phyloP scores from a whole-genome alignment of 1,284 basidiomycete genomes.

The Lignosus rhinocerotis region DNA sequence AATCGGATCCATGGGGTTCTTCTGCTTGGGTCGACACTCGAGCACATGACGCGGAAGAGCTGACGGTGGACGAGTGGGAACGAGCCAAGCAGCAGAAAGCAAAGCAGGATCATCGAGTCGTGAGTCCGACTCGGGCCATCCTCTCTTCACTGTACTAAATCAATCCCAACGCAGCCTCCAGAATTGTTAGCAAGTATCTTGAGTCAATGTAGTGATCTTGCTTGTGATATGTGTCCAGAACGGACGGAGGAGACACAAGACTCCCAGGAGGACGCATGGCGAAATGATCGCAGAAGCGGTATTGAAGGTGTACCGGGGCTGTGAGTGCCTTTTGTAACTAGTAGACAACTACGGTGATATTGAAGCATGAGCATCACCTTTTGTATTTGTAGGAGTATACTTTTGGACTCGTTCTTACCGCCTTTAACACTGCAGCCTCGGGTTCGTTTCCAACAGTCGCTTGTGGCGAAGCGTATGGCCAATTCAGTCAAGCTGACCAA shows the following conservation, averaged over 20 bases:
- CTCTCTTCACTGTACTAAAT: neutral
- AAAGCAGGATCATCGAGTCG: slow-evolving; percentile 60
- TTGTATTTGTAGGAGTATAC: slow-evolving; percentile 23
- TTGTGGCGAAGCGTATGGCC: slow-evolving; percentile 54
- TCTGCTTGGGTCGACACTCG: slow-evolving; percentile 37
- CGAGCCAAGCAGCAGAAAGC: slow-evolving; percentile 58
- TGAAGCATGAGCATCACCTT: neutral
- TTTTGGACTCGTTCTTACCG: slow-evolving; percentile 31
- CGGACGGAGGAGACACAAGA: slow-evolving; percentile 16
- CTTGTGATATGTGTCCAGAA: slow-evolving; percentile 51
- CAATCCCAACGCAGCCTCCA: slow-evolving; percentile 52
- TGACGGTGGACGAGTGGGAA: slow-evolving; percentile 64
- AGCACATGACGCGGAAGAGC: slow-evolving; percentile 22
- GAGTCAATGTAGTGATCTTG: slow-evolving; percentile 49
- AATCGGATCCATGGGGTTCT: slow-evolving; percentile 49
- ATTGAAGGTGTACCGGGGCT: slow-evolving; percentile 50
- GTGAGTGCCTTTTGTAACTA: slow-evolving; percentile 44
- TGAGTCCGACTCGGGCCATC: slow-evolving; percentile 37
- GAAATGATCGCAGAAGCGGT: slow-evolving; percentile 40
- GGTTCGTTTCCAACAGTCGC: slow-evolving; percentile 53
- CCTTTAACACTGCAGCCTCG: slow-evolving; percentile 33
- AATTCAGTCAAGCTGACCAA: slow-evolving; percentile 63
- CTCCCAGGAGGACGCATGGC: slow-evolving; percentile 28
- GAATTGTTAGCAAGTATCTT: slow-evolving; percentile 61
- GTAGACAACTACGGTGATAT: neutral